Conservation (phyloP, 176 grass and related monocot genomes). For the Phoenix dactylifera region DNA sequence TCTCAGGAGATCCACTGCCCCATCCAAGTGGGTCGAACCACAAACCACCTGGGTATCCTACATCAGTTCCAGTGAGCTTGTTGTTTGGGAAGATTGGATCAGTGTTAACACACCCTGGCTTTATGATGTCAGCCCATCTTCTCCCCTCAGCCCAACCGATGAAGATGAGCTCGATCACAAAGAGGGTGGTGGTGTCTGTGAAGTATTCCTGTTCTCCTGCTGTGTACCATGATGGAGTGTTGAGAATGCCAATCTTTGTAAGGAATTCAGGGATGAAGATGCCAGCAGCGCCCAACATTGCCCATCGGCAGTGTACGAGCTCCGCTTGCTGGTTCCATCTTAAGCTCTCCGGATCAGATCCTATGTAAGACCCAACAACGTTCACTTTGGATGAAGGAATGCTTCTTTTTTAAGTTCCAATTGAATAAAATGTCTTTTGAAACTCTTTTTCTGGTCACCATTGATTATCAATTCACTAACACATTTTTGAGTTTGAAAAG, state of each 20-base stretch:
- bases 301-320: conserved; percentile 95
- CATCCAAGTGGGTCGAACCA: conserved; percentile 96
- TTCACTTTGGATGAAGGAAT: no score
- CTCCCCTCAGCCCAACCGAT: conserved; percentile 91
- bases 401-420: no score
- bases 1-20: conserved; percentile 58
- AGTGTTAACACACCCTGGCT: conserved; percentile 80
- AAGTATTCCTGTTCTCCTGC: conserved; percentile 78
- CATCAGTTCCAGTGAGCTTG: conserved; percentile 92
- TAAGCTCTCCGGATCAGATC: conserved; percentile 89
- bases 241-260: conserved; percentile 85
- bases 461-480: no score
- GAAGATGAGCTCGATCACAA: conserved; percentile 80
- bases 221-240: conserved; percentile 89
- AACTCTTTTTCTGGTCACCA: no score
- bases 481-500: no score
- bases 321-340: conserved; percentile 83
- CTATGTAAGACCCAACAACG: conserved; percentile 10
- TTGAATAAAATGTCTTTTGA: no score
- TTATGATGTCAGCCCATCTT: conserved; percentile 91
- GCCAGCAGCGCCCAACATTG: conserved; percentile 86
- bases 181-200: conserved; percentile 94
- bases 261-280: conserved; percentile 94
- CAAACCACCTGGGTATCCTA: conserved; percentile 84
- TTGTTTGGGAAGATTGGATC: conserved; percentile 85